Evolutionary conservation across 176 grass and related monocot species (phyloP), one percentile per base, ranked within the genome.

Genomic region (Ensete glaucum): DNA sequence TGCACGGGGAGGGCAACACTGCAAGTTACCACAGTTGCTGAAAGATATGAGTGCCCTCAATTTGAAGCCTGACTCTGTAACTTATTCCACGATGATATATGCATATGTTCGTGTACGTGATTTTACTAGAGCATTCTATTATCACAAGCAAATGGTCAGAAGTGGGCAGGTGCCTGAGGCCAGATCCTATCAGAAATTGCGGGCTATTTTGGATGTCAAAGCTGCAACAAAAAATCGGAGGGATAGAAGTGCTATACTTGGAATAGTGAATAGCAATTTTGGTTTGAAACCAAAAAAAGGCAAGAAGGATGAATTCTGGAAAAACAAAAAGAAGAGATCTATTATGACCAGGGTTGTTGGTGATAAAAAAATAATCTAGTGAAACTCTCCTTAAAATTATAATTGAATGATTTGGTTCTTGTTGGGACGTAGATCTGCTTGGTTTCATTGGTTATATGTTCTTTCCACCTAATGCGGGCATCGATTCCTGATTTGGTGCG

Each of bases 281-380:
- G 54, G 73, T 54, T 71, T 90, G 62, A 87, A 77, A 57, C 78
- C 75, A n/a, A 86, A 79, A 66, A 88, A 81, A 53, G 88, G 87
- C 34, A 88, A 97, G 78, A 97, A 87, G 79, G 90, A 97, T 49
- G 93, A 90, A 64, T 90, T 97, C 86, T 97, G 90, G 93, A 97
- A 97, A 84, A 92, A 86, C 73, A 90, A 77, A 83, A 90, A 82
- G 62, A 90, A 83, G 29, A 25, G 22, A 62, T 73, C 9, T n/a
- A 73, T 64, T n/a, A 27, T 14, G 23, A 9, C 10, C 15, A 73
- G 69, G 48, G 55, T 25, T 48, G 24, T 73, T 73, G 23, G 21
- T 53, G 24, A 23, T 71, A 12, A 0, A 26, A 26, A 56, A 79
- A 79, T 79, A 53, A 79, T 50, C 51, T 7, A 57, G 8, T 56